Conservation (phyloP, 257 asterid genomes). For the Apocynum venetum region DNA sequence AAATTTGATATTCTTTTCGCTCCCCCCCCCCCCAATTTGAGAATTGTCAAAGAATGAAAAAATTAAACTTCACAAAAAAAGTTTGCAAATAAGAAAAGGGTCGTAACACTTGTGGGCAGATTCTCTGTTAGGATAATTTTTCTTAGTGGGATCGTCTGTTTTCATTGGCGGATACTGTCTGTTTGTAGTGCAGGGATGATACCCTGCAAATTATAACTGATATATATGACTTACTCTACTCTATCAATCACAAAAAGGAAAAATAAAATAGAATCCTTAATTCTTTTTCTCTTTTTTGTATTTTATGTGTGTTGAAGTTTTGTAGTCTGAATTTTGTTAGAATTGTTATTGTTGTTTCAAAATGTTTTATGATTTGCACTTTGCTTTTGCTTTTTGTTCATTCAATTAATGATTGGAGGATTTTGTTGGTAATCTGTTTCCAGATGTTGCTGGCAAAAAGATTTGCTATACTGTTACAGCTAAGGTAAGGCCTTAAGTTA, state of each 20-base stretch:
- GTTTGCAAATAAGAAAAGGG: background rate
- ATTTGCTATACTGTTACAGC: slow-evolving; percentile 56
- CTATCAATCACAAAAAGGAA: background rate
- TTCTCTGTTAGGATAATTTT: background rate
- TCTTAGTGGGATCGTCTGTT: background rate
- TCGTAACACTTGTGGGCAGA: background rate
- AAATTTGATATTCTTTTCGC: background rate
- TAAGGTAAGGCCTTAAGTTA: slow-evolving; percentile 48
- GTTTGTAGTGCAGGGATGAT: background rate
- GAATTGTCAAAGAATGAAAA: background rate
- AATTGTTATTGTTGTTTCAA: background rate
- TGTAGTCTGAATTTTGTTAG: too few species aligned
- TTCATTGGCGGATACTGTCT: background rate
- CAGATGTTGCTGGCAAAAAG: slow-evolving; percentile 53
- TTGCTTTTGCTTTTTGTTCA: background rate
- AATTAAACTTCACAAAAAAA: background rate
- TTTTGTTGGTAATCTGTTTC: slow-evolving; percentile 12
- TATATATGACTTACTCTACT: background rate
- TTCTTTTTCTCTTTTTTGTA: background rate
- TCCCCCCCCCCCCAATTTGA: background rate
- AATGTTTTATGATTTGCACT: background rate
- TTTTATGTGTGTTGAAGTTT: background rate
- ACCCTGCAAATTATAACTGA: background rate
- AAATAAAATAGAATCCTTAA: fast-evolving
- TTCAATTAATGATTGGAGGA: background rate